Conservation (phyloP, 1,139 yeast genomes). For the Torulaspora pretoriensis region DNA sequence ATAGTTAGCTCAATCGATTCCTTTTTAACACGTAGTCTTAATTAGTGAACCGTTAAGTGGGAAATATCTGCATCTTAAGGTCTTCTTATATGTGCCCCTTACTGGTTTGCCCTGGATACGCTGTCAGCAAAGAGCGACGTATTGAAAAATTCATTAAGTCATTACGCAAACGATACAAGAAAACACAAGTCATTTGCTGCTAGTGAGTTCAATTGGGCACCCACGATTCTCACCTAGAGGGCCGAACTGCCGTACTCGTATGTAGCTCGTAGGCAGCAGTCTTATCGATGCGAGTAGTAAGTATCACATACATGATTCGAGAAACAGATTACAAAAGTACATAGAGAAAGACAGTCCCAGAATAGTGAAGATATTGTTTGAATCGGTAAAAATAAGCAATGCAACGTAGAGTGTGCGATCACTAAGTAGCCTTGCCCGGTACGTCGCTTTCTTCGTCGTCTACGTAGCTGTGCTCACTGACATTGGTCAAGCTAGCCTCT, state of each 20-base stretch:
- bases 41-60: neutral
- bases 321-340: neutral
- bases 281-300: neutral
- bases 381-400: too few species aligned
- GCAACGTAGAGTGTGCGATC: neutral
- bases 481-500: slow-evolving; percentile 24
- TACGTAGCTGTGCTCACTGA: slow-evolving; percentile 27
- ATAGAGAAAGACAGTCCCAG: slow-evolving; percentile 2
- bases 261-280: too few species aligned
- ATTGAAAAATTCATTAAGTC: neutral
- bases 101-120: slow-evolving; percentile 2
- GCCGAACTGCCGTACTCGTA: too few species aligned
- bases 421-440: slow-evolving; percentile 6
- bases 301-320: slow-evolving; percentile 1
- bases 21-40: neutral
- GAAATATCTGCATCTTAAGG: neutral
- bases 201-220: neutral
- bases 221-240: neutral
- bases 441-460: slow-evolving; percentile 22
- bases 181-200: neutral
- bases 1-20: slow-evolving; percentile 26
- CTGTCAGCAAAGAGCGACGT: slow-evolving; percentile 5
- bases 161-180: neutral
- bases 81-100: slow-evolving; percentile 4
- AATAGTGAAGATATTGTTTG: neutral